Conservation (phyloP, 352 stramenopile genomes). For the Phytophthora pluvialis region DNA sequence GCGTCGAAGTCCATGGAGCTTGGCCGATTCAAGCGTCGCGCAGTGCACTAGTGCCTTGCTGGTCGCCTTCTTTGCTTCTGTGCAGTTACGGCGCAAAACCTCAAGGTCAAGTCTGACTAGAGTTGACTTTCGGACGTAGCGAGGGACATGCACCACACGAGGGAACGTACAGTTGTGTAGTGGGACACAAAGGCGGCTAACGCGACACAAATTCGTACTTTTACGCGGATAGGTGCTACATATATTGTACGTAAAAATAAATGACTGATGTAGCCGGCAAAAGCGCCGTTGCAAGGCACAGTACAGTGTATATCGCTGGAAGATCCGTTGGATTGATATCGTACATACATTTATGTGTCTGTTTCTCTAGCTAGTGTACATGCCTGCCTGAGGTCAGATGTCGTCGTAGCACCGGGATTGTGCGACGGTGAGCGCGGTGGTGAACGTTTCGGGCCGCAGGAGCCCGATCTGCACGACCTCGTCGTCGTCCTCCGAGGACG, state of each 20-base stretch:
- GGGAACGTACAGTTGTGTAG: neutral
- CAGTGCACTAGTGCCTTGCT: conserved; percentile 9
- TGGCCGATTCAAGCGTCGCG: conserved; percentile 12
- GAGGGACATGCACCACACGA: neutral
- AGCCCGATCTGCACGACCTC: conserved; percentile 27
- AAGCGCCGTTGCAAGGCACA: too few relatives aligned
- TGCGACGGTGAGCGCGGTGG: conserved; percentile 23
- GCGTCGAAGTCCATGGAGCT: conserved; percentile 61
- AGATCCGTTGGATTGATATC: conserved; percentile 19
- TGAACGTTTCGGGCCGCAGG: conserved; percentile 23
- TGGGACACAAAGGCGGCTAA: neutral
- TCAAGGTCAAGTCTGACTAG: conserved; percentile 28
- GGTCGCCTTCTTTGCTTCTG: conserved; percentile 17
- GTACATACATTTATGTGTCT: conserved; percentile 28
- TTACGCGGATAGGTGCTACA: too few relatives aligned
- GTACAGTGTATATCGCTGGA: conserved; percentile 1
- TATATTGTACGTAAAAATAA: neutral
- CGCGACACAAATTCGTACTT: too few relatives aligned
- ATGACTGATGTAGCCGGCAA: conserved; percentile 5
- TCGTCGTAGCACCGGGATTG: conserved; percentile 31
- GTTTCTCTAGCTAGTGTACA: conserved; percentile 34
- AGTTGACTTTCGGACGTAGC: conserved; percentile 37
- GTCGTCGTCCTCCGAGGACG: conserved; percentile 36
- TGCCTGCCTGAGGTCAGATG: conserved; percentile 18
- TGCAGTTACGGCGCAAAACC: conserved; percentile 1